Base-by-base conservation (phyloP, 345 rosid genomes). In the Pugionium dolabratum region DNA sequence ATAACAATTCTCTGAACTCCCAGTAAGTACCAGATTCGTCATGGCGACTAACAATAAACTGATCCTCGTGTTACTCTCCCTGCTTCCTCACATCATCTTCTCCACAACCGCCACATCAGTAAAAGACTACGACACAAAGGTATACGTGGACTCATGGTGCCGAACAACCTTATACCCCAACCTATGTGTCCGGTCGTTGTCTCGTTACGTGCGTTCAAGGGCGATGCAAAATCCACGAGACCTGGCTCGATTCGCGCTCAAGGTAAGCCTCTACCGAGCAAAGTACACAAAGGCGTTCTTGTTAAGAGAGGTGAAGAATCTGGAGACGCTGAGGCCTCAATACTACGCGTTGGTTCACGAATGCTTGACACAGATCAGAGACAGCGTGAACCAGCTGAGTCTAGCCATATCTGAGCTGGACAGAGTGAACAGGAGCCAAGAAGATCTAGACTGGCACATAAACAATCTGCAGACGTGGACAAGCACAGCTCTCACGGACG, bases 401-500 rank as follows among this genome's bases (percentile, higher is more conserved):
- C 78, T 71, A 46, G 86, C 98, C 2, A 80, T 90, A 45, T 33
- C 45, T 42, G 96, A 93, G 76, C 79, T 90, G 1, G 81, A 73
- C 25, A 70, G 83, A 9, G 54, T 87, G 28, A 72, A 9, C 11
- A 49, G 62, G 5, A 53, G 68, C 25, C 75, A 40, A 0, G 76
- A 60, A 4, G 78, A 79, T 48, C 64, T 76, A 1, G 52, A 75
- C 51, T 85, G 81, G 84, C 96, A 79, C 75, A 59, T 80, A 6
- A 80, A 79, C 55, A 90, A 85, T 63, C 76, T 90, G 4, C 81
- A 90, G 64, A 72, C 89, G 7, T 93, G 97, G 97, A 76, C 86
- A 4, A 80, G 92, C 65, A 76, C 89, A 3, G 95, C 98, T 35
- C 62, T 85, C 26, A 85, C 97, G 0, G 91, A 90, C 67, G 85